Base-by-base conservation (phyloP, 192 early-diverging fungal species). In the Coemansia sp. region DNA sequence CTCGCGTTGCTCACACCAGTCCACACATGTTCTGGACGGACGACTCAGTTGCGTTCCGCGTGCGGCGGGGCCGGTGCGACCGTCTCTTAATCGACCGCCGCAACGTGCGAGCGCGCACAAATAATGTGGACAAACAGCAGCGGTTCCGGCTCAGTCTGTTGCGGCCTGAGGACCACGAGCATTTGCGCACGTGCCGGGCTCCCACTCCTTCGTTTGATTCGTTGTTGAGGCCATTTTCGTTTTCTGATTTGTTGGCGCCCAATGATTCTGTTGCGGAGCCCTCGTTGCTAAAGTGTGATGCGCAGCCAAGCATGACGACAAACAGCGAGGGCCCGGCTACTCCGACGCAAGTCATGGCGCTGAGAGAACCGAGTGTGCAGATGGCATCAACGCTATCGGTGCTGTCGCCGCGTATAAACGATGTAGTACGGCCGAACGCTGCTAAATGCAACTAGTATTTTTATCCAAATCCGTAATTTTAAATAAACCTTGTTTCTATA, bases 71-170 rank as follows among this genome's bases (percentile, higher is more conserved):
- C 2, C 65, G 72, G 6, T 54, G 59, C 14, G 78, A 69, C 60
- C 57, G 78, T 7, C 20, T 81, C 37, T 75, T 62, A 36, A 17
- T 81, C 22, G 78, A 81, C 53, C 78, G 78, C 12, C 62, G 78
- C 3, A 19, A 36, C 0, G 69, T 75, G 22, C 66, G 55, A 4
- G 19, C 55, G 2, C 28, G 23, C 3, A 21, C 51, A 5, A n/a
- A 21, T 2, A 12, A 38, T 1, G 58, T 47, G 2, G 59, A 49
- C 25, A 46, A 53, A 14, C 7, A 75, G 55, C 57, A 65, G 56
- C 58, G 56, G 42, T 74, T 64, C 62, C 68, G 78, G 2, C 48
- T 74, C 31, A 65, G 72, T 5, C 51, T 81, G 54, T 42, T 81
- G 31, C 44, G 54, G 11, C 38, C 66, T 34, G 69, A 81, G 38